Evolutionary conservation across 1,284 basidiomycete genomes (phyloP).

Genomic region (Cryptococcus maquisensis): DNA sequence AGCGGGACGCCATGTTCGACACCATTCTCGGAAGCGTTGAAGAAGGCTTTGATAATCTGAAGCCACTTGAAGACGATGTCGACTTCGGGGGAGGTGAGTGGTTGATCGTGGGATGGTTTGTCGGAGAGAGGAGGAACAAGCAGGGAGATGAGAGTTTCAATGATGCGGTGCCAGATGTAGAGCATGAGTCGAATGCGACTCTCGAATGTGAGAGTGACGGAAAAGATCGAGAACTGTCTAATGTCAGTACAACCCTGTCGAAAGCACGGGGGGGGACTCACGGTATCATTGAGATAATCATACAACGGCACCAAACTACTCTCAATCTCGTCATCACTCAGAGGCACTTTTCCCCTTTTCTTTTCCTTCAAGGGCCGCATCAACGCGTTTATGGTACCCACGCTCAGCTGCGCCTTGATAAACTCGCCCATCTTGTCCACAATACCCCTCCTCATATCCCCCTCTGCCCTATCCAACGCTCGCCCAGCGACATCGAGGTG

Average conservation of each 20-base stretch:
- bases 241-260: neutral
- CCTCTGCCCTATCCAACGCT: slow-evolving; percentile 30
- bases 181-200: slow-evolving; percentile 31
- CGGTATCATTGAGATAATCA: slow-evolving; percentile 45
- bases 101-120: slow-evolving; percentile 19
- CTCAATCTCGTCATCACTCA: slow-evolving; percentile 40
- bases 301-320: slow-evolving; percentile 36
- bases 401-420: slow-evolving; percentile 27
- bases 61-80: slow-evolving; percentile 49
- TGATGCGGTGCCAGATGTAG: slow-evolving; percentile 37
- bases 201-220: slow-evolving; percentile 31
- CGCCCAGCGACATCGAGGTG: slow-evolving; percentile 35
- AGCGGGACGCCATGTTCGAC: slow-evolving; percentile 44
- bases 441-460: slow-evolving; percentile 42
- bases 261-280: slow-evolving; percentile 20
- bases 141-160: slow-evolving; percentile 42
- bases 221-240: slow-evolving; percentile 43
- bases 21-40: slow-evolving; percentile 44
- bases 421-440: slow-evolving; percentile 43
- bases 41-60: slow-evolving; percentile 43
- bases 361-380: slow-evolving; percentile 37
- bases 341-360: slow-evolving; percentile 29
- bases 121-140: slow-evolving; percentile 45
- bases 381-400: slow-evolving; percentile 19
- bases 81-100: slow-evolving; percentile 23